Conservation (phyloP, 2,329 filamentous ascomycete species). For the Neocucurbitaria cava region DNA sequence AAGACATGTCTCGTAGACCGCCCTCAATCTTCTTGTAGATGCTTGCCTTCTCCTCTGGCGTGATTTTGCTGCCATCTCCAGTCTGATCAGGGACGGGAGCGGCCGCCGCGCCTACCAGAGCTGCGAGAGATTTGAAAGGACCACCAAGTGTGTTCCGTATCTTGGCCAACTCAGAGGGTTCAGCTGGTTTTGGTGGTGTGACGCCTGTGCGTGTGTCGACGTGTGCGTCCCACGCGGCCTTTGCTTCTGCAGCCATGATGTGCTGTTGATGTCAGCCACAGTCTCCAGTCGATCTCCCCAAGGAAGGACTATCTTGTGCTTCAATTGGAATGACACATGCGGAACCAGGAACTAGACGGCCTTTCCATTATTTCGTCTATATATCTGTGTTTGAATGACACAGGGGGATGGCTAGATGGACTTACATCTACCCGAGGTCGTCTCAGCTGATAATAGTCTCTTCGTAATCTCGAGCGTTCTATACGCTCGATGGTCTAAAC, state of each 20-base stretch:
- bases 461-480: not conserved
- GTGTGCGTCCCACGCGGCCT: conserved; percentile 34
- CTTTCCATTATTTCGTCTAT: not conserved
- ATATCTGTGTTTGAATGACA: not conserved
- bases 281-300: not conserved
- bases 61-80: conserved; percentile 53
- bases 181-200: conserved; percentile 36
- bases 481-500: not conserved
- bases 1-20: conserved; percentile 40
- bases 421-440: not conserved
- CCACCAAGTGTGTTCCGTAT: conserved; percentile 36
- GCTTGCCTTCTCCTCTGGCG: conserved; percentile 37
- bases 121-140: conserved; percentile 37
- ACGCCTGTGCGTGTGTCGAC: conserved; percentile 42
- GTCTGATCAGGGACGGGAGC: conserved; percentile 47
- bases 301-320: not conserved
- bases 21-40: conserved; percentile 45
- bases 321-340: not conserved
- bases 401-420: not conserved
- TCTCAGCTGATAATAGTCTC: not conserved
- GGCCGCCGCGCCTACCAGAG: conserved; percentile 36
- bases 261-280: conserved; percentile 3
- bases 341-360: not conserved
- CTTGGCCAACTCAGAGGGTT: conserved; percentile 43
- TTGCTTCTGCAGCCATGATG: conserved; percentile 28